phyloP scores from a whole-genome alignment of 495 filamentous ascomycete genomes.

The Annulohypoxylon bovei region DNA sequence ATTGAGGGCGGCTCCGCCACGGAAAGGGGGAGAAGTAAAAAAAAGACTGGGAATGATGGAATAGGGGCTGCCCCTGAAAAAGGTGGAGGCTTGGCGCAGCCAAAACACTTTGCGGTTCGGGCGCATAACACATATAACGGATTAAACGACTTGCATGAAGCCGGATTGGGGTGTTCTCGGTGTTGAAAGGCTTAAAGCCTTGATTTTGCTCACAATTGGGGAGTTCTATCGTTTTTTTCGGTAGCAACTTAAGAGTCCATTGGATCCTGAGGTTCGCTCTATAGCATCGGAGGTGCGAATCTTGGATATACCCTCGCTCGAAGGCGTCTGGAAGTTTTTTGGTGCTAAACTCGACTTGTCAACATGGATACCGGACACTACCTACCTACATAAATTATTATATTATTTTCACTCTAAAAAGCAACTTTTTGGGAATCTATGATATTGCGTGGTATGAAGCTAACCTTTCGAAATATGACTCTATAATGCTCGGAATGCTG shows the following conservation, averaged over 20 bases:
- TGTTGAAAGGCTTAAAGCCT: conserved; percentile 23
- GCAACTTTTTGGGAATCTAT: neutral
- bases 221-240: conserved; percentile 1
- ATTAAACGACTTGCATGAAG: conserved; percentile 26
- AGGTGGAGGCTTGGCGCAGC: neutral
- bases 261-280: neutral
- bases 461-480: neutral
- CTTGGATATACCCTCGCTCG: conserved; percentile 33
- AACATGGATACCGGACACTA: conserved; percentile 12
- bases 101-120: neutral
- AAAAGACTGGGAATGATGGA: neutral
- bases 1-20: neutral
- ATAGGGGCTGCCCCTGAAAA: neutral
- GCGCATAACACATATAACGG: neutral
- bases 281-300: conserved; percentile 11
- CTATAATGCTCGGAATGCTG: neutral
- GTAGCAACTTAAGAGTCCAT: neutral
- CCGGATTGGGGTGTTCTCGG: conserved; percentile 17
- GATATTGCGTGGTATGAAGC: neutral
- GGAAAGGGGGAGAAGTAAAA: neutral
- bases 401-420: neutral
- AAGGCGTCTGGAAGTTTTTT: conserved; percentile 29
- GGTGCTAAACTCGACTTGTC: neutral
- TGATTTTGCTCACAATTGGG: conserved; percentile 3
- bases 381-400: neutral